Evolutionary conservation across 169 alveolate species (phyloP), one percentile per base, ranked within the genome.

Genomic region (Miamiensis avidus): DNA sequence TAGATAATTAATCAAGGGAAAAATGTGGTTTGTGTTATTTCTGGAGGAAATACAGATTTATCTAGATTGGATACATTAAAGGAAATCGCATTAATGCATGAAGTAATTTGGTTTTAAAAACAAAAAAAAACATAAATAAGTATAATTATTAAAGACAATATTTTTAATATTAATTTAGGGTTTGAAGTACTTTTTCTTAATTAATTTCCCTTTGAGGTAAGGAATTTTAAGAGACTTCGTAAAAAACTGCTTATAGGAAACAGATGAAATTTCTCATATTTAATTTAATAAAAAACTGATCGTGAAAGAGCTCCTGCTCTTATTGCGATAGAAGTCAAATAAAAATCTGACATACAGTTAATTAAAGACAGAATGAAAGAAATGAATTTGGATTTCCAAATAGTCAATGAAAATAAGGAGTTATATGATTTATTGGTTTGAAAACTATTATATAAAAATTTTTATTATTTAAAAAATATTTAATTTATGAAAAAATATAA

Each of bases 31-130:
- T 81, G 87, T 28, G 74, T 87, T 76, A 34, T 76, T 4, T 49
- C 84, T 32, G 91, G 91, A 0, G 91, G 91, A 28, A 87, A 83
- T 26, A 84, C 84, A 1, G 91, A 87, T 82, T 74, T 85, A 33
- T 85, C 89, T 0, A 81, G 89, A 78, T 85, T 85, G 32, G 89
- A 85, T 85, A 86, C 73, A 85, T 85, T 85, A 32, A 85, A 78
- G 30, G 89, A 85, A n/a, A 79, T 77, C 16, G 78, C 89, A 11
- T 72, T 76, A 31, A n/a, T 85, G 25, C 76, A 85, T 74, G 86
- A 85, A 78, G 69, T 49, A 49, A n/a, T n/a, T n/a, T n/a, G n/a
- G n/a, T n/a, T n/a, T n/a, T n/a, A 49, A 49, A 49, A 49, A 49
- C 4, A 49, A 49, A 49, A 49, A 49, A 11, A 49, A 11, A 11